Conservation (phyloP, 2,329 filamentous ascomycete genomes). For the Botrytis medusae region DNA sequence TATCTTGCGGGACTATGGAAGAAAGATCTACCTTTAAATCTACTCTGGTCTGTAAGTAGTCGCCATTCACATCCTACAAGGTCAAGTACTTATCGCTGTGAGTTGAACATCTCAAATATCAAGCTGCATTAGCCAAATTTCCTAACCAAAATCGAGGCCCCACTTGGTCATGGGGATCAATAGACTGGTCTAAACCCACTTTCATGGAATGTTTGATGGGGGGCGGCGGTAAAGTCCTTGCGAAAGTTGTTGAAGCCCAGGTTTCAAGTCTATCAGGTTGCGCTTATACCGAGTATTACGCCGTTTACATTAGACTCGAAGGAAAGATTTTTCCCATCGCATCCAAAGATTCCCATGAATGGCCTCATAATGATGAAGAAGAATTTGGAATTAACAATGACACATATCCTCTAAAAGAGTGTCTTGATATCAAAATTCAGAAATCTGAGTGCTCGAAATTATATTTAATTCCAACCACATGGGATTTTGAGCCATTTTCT, state of each 20-base stretch:
- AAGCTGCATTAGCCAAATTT: no score
- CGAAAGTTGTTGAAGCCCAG: not conserved
- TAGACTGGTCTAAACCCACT: not conserved
- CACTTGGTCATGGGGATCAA: not conserved
- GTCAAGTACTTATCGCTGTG: not conserved
- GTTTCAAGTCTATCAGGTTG: not conserved
- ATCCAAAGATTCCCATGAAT: not conserved
- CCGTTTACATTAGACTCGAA: not conserved
- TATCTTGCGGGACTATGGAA: not conserved
- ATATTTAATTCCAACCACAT: not conserved
- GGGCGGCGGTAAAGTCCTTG: not conserved
- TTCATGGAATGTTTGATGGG: no score
- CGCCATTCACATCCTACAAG: no score
- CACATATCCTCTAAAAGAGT: not conserved
- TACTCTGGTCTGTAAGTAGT: not conserved
- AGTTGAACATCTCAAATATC: not conserved
- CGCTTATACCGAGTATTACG: not conserved
- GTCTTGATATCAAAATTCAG: not conserved
- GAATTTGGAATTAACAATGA: no score
- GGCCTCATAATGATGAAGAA: not conserved
- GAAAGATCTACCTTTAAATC: not conserved
- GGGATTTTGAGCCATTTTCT: no score
- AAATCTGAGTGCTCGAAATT: not conserved
- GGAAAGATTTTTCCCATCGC: not conserved
- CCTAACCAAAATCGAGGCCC: not conserved